Base-by-base conservation (phyloP, 331 rosid genomes). In the Saraca asoca region DNA sequence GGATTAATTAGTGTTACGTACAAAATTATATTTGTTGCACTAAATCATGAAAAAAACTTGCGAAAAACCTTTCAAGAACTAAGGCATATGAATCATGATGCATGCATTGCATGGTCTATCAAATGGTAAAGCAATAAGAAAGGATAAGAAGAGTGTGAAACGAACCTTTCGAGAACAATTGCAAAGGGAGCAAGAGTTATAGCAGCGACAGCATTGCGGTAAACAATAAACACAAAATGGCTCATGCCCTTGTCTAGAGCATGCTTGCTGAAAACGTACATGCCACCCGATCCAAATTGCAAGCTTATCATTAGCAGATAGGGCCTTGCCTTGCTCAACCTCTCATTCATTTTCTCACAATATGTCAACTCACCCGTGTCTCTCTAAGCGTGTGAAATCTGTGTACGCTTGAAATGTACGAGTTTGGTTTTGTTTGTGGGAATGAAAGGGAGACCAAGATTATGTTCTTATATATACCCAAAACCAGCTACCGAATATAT, bases 221-320 rank as follows among this genome's bases (percentile, higher is more conserved):
- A 90, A 44, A 88, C 95, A 9, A 88, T 77, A 64, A 88, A 82
- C 0, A 90, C 89, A 5, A 73, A 88, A 14, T 81, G 89, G 34
- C 82, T 90, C 95, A 88, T 85, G n/a, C 95, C 97, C 12, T 73
- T 84, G 18, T 50, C 82, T 12, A 90, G 78, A 69, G 87, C 85
- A 8, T 70, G 87, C 92, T 75, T 83, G 65, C 83, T 77, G 7
- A 85, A 52, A 10, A 90, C 70, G 70, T 85, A 87, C 83, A 80
- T 85, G 6, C 90, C 95, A 0, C 88, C 95, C 0, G 81, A 77
- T 0, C 97, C 97, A 51, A 90, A 83, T 52, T 90, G 97, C 53
- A 90, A 73, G 0, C 66, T 80, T 39, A 83, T 54, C 55, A 86
- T 78, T 10, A 90, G 68, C 63, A 83, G 18, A 41, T 81, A 87